phyloP scores from a whole-genome alignment of 2,329 filamentous ascomycete species.

The Pestalotiopsis sp. region DNA sequence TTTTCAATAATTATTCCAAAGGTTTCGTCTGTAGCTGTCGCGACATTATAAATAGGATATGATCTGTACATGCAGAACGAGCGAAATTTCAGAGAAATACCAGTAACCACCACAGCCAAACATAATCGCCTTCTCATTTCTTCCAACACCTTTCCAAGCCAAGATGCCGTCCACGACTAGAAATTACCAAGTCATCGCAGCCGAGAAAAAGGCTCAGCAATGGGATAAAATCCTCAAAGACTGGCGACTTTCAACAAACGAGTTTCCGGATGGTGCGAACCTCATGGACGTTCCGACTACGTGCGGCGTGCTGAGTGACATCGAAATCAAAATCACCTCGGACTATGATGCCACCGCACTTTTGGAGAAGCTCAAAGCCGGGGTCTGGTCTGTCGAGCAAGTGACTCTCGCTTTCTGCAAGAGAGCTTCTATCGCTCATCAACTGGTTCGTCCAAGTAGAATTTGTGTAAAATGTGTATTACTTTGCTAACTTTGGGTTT shows the following conservation, averaged over 20 bases:
- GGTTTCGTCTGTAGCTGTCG: too few relatives aligned
- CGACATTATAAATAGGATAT: too few relatives aligned
- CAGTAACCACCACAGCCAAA: neutral
- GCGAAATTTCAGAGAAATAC: neutral
- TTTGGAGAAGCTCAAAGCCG: constrained; percentile 14
- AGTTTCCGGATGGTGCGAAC: constrained; percentile 16
- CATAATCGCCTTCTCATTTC: neutral
- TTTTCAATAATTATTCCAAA: too few relatives aligned
- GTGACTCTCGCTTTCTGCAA: constrained; percentile 46
- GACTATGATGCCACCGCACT: constrained; percentile 19
- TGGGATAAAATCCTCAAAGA: constrained; percentile 22
- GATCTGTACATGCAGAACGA: too few relatives aligned
- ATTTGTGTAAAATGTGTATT: too few relatives aligned
- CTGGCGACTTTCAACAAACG: constrained; percentile 19
- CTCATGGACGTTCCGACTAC: constrained; percentile 22
- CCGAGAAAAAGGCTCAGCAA: constrained; percentile 21
- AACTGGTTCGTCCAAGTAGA: constrained; percentile 27
- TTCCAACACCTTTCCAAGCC: neutral
- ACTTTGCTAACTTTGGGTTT: constrained; percentile 13
- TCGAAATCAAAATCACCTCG: constrained; percentile 18
- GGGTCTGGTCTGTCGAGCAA: constrained; percentile 26
- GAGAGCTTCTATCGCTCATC: constrained; percentile 46
- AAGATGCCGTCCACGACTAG: constrained; percentile 19
- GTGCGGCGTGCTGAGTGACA: constrained; percentile 16
- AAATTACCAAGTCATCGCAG: constrained; percentile 21